Evolutionary conservation across 1,139 yeast species (phyloP).

Genomic region (Hemisphaericaspora subhashii): DNA sequence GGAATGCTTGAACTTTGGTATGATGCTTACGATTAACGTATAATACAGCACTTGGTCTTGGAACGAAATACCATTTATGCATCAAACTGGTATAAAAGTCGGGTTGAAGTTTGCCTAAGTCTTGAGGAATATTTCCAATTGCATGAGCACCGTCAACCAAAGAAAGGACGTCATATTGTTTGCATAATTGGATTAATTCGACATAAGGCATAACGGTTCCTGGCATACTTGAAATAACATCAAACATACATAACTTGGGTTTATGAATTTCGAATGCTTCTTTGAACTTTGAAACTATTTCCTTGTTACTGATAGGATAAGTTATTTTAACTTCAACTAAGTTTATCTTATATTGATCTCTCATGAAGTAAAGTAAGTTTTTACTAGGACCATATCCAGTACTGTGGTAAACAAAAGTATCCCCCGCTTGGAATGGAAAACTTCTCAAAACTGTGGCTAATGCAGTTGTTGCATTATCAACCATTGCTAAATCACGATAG

Average conservation of each 20-base stretch:
- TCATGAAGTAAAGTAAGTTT: slow-evolving; percentile 50
- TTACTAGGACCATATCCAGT: slow-evolving; percentile 59
- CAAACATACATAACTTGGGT: slow-evolving; percentile 52
- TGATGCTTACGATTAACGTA: slow-evolving; percentile 57
- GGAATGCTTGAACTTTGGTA: slow-evolving; percentile 51
- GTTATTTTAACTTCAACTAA: slow-evolving; percentile 39
- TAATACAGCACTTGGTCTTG: slow-evolving; percentile 57
- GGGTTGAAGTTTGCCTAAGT: slow-evolving; percentile 46
- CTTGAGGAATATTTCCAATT: slow-evolving; percentile 46
- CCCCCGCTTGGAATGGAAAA: slow-evolving; percentile 50
- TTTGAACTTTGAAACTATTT: slow-evolving; percentile 41
- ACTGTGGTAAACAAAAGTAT: slow-evolving; percentile 47
- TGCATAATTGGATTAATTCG: slow-evolving; percentile 44
- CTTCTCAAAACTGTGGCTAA: slow-evolving; percentile 58
- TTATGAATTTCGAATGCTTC: slow-evolving; percentile 22
- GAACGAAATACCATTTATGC: slow-evolving; percentile 67
- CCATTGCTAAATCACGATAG: slow-evolving; percentile 43
- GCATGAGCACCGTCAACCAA: slow-evolving; percentile 73
- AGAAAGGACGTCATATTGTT: slow-evolving; percentile 47
- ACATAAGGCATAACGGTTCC: slow-evolving; percentile 59
- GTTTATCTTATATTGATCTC: slow-evolving; percentile 40
- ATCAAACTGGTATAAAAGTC: slow-evolving; percentile 64
- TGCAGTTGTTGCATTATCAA: slow-evolving; percentile 61
- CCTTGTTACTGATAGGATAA: slow-evolving; percentile 50
- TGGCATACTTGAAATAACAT: slow-evolving; percentile 63